A percentile compares a stretch with the other conserved stretches of the same genome.
These are phyloP conservation scores for Tephrocybe rancida DNA, from an alignment of 768 basidiomycete genomes.

Conservation along the genomic window DNA sequence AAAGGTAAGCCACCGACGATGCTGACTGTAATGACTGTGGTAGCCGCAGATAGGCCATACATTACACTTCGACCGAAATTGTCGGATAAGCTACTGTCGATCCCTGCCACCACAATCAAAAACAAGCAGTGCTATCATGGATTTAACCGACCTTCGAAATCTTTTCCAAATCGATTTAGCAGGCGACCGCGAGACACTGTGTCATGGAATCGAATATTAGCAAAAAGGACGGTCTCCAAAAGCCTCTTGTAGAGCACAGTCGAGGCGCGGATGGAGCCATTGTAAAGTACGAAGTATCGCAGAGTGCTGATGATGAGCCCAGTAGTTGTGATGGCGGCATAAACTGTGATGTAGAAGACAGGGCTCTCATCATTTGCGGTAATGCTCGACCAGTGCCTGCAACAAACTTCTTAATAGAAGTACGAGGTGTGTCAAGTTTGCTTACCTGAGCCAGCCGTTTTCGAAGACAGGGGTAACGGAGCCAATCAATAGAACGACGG, in stretches of 20 bases:
- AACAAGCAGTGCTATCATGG: neutral
- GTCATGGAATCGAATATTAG: conserved; percentile 91
- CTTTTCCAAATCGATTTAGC: conserved; percentile 86
- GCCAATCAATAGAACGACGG: conserved; percentile 51
- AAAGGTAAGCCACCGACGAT: conserved; percentile 81
- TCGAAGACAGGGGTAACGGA: conserved; percentile 69
- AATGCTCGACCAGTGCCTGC: conserved; percentile 60
- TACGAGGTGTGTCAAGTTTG: neutral
- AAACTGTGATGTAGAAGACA: conserved; percentile 68
- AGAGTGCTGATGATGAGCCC: conserved; percentile 57
- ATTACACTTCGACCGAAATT: conserved; percentile 82
- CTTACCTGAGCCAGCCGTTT: conserved; percentile 69
- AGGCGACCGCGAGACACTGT: conserved; percentile 85
- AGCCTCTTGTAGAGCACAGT: conserved; percentile 74
- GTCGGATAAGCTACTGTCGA: conserved; percentile 83
- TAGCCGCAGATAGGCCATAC: conserved; percentile 67
- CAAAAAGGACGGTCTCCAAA: conserved; percentile 81
- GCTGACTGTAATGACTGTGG: conserved; percentile 76
- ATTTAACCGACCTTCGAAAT: conserved; percentile 68
- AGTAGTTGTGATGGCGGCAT: conserved; percentile 50
- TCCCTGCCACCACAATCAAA: conserved; percentile 44
- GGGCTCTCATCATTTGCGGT: conserved; percentile 44
- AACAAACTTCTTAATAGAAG: neutral
- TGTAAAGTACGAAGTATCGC: conserved; percentile 76
- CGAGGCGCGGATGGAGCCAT: conserved; percentile 83